phyloP scores from a whole-genome alignment of 306 rosid genomes.

The Rubus idaeus region DNA sequence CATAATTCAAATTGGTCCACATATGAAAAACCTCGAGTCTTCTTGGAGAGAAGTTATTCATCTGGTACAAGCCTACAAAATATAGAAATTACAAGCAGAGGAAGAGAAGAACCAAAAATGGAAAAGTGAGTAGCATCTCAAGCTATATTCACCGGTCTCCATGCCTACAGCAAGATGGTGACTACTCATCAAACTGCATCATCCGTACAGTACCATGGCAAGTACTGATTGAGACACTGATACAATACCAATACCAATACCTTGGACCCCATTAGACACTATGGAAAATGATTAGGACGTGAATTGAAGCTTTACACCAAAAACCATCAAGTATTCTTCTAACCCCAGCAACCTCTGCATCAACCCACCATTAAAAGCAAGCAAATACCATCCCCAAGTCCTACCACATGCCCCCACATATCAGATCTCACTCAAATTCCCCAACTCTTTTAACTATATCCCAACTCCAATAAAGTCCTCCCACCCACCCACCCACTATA shows the following conservation, averaged over 20 bases:
- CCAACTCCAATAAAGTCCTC: conserved; percentile 23
- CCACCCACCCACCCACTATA: conserved; percentile 26
- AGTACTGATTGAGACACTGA: neutral
- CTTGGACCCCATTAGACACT: neutral
- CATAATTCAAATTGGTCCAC: too few species aligned
- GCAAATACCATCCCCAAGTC: conserved; percentile 20
- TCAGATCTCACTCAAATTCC: conserved; percentile 9
- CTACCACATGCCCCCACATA: conserved; percentile 33
- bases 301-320: neutral
- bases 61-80: too few species aligned
- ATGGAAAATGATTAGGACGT: neutral
- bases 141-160: neutral
- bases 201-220: neutral
- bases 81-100: too few species aligned
- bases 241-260: neutral
- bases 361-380: conserved; percentile 16
- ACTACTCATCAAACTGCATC: neutral
- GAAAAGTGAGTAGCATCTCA: too few species aligned
- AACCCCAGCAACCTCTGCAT: conserved; percentile 1
- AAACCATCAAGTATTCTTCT: neutral
- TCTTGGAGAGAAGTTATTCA: too few species aligned
- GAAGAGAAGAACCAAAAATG: too few species aligned
- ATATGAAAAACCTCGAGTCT: too few species aligned
- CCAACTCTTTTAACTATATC: conserved; percentile 10
- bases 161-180: neutral